Percentiles rank a stretch among this genome's conserved stretches.
Conservation (phyloP, 139 green algal species). For the Tetraselmis striata region DNA sequence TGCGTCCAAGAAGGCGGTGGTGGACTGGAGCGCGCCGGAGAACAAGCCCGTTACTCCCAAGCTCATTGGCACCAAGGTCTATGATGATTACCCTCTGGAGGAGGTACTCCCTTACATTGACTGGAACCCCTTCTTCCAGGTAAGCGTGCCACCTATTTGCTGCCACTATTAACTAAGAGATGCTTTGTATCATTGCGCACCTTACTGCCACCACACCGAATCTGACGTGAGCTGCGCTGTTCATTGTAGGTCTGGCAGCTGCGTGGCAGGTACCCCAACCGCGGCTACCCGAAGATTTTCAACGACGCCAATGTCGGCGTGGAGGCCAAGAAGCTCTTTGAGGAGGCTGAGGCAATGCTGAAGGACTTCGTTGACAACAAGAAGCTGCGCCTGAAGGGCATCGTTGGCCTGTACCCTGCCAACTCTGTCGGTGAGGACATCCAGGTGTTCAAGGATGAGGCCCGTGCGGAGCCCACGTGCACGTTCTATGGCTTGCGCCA, state of each 20-base stretch:
- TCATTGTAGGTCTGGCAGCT: conserved; percentile 95
- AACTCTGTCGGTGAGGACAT: conserved; percentile 93
- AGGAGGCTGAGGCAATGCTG: conserved; percentile 73
- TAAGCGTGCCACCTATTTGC: conserved; percentile 2
- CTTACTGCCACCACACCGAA: no score
- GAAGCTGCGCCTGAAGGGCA: conserved; percentile 67
- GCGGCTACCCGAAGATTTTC: conserved; percentile 99
- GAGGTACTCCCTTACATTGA: conserved; percentile 93
- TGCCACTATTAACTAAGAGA: not conserved
- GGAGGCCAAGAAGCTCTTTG: conserved; percentile 96
- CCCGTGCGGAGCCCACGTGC: conserved; percentile 25
- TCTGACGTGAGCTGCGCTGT: no score
- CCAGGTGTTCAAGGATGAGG: conserved; percentile 70
- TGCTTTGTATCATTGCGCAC: no score
- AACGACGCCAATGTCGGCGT: conserved; percentile 91
- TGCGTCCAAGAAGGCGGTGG: conserved; percentile 26
- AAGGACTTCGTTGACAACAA: conserved; percentile 83
- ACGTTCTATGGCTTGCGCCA: conserved; percentile 75
- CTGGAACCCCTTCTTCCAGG: conserved; percentile 99
- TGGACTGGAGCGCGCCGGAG: conserved; percentile 78
- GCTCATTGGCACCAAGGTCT: conserved; percentile 66
- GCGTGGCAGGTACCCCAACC: conserved; percentile 94
- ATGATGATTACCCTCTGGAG: conserved; percentile 77
- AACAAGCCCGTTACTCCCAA: conserved; percentile 72
- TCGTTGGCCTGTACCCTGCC: conserved; percentile 88